Conservation (phyloP, 345 rosid genomes). For the Cochlearia excelsa region DNA sequence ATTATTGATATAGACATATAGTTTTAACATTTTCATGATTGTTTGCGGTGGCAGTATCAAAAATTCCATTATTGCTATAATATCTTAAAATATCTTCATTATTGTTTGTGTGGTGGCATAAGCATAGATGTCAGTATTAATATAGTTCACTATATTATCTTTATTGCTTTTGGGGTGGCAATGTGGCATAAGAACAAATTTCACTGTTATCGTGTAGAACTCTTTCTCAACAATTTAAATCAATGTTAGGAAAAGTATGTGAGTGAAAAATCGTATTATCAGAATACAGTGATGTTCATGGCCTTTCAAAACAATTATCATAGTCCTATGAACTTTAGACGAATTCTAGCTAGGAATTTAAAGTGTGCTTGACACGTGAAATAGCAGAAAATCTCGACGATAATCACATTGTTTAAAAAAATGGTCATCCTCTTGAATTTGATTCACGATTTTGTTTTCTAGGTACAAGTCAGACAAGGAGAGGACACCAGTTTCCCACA, state of each 20-base stretch:
- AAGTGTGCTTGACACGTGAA: conserved; percentile 11
- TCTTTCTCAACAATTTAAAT: neutral
- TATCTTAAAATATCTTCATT: too few relatives aligned
- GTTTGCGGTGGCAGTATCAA: conserved; percentile 10
- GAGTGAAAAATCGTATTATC: neutral
- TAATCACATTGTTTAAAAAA: conserved; percentile 15
- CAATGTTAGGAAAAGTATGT: conserved; percentile 7
- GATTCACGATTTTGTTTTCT: conserved; percentile 23
- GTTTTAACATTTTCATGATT: conserved; percentile 2
- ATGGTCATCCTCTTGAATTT: conserved; percentile 7
- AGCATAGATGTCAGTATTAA: too few relatives aligned
- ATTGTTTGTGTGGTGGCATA: too few relatives aligned
- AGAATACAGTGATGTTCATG: neutral
- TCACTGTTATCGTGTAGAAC: conserved; percentile 2
- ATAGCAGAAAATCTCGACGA: conserved; percentile 1
- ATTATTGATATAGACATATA: neutral
- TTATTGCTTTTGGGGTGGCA: too few relatives aligned
- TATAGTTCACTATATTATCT: too few relatives aligned
- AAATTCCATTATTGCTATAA: neutral
- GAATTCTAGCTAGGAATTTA: conserved; percentile 13
- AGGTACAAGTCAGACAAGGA: conserved; percentile 99
- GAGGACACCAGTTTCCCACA: conserved; percentile 77
- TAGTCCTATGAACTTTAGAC: conserved; percentile 11
- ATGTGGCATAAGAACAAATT: neutral
- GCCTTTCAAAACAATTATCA: conserved; percentile 2